Base-by-base conservation (phyloP, 805 yeast genomes). In the Wickerhamomyces canadensis region DNA sequence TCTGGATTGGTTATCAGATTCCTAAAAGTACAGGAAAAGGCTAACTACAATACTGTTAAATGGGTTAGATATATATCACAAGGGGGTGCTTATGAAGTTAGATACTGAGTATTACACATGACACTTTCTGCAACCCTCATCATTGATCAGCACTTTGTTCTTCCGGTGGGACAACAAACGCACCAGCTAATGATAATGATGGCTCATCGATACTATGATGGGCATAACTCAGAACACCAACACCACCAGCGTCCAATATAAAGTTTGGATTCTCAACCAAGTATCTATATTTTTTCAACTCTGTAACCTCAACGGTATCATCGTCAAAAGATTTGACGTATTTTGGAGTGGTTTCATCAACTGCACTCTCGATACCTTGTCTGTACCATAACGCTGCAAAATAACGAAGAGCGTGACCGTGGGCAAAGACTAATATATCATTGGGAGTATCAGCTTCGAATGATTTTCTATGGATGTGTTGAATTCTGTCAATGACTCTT, bases 191-290 rank as follows among this genome's bases (percentile, higher is more conserved):
- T 35, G 70, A 76, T 40, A 91, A 58, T 0, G 96, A 96, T 4
- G 97, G 97, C 62, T 91, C 97, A 27, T 81, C 71, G 38, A 85
- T 71, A 57, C 72, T 79, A 54, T 81, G 78, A 59, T 89, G 98
- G 52, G 86, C 94, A 60, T 89, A 89, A 46, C 93, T 79, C 54
- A 91, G 67, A 2, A 88, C 95, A 43, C 96, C 96, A 29, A 87
- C 85, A 30, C 96, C 97, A 46, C 97, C 96, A 19, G 98, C 95
- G 57, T 91, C 96, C 48, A 91, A 67, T 58, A 91, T 67, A 59
- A 88, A 80, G 48, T 80, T 76, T 9, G 96, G 96, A 57, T 89
- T 84, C 33, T 57, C 64, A 43, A 49, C 46, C 43, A 67, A 38
- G 42, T 64, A 60, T 41, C 60, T 49, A 46, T 51, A 65, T 16